phyloP scores from a whole-genome alignment of 306 rosid genomes.

The Sesbania bispinosa region DNA sequence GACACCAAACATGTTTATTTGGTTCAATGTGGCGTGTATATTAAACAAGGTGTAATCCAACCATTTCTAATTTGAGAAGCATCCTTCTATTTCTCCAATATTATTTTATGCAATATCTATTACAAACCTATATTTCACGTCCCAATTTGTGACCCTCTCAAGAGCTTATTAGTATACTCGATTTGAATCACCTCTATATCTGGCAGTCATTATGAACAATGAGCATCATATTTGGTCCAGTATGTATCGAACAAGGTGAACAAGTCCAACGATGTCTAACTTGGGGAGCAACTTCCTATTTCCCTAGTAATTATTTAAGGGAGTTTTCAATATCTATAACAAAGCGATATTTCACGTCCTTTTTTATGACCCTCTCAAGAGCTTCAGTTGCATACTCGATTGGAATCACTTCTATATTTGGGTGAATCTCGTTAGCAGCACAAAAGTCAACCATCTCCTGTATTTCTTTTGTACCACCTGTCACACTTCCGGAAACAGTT shows the following conservation, averaged over 20 bases:
- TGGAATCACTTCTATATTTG: constrained; percentile 75
- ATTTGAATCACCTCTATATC: constrained; percentile 60
- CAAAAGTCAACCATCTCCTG: constrained; percentile 84
- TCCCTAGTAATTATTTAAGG: constrained; percentile 37
- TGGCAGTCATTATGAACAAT: constrained; percentile 10
- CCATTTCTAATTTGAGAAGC: background rate
- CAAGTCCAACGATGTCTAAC: background rate
- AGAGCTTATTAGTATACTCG: constrained; percentile 59
- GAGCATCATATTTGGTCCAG: background rate
- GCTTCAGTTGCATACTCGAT: constrained; percentile 84
- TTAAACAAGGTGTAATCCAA: no score
- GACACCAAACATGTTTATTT: no score
- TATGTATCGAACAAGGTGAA: background rate
- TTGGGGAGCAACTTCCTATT: background rate
- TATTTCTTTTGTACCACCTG: constrained; percentile 66
- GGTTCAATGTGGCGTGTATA: no score
- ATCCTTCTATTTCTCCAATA: background rate
- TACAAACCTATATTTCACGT: constrained; percentile 58
- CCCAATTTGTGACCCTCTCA: constrained; percentile 51
- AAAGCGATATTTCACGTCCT: constrained; percentile 74
- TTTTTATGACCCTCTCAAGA: constrained; percentile 67
- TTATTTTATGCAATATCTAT: constrained; percentile 49
- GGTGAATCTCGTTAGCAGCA: constrained; percentile 58
- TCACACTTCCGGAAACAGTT: constrained; percentile 55
- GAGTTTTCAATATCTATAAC: constrained; percentile 80